A percentile compares a stretch with the other conserved stretches of the same genome.
phyloP scores from a whole-genome alignment of 2,329 filamentous ascomycete genomes.

The Ploettnerulaceae sp. region DNA sequence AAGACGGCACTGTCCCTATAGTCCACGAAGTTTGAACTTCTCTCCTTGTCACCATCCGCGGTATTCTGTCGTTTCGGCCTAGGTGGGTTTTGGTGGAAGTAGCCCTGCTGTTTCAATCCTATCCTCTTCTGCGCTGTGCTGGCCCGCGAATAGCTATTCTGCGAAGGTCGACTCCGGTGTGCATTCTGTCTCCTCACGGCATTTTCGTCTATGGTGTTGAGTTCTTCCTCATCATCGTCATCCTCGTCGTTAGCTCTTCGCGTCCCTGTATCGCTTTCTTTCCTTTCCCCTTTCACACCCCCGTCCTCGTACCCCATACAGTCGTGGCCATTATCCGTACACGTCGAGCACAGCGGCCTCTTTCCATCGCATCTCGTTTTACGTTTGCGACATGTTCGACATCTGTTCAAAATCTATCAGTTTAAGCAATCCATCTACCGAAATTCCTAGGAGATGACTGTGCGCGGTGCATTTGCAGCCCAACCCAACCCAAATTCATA shows the following conservation, averaged over 20 bases:
- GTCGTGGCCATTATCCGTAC: slow-evolving; percentile 63
- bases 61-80: slow-evolving; percentile 5
- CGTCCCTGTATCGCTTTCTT: slow-evolving; percentile 31
- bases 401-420: slow-evolving; percentile 40
- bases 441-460: not conserved
- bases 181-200: slow-evolving; percentile 1
- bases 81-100: slow-evolving; percentile 8
- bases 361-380: slow-evolving; percentile 74
- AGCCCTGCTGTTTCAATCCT: slow-evolving; percentile 9
- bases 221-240: slow-evolving; percentile 21
- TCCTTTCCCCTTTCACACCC: slow-evolving; percentile 18
- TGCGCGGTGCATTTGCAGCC: slow-evolving; percentile 11
- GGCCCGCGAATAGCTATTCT: not conserved
- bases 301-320: slow-evolving; percentile 60
- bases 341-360: slow-evolving; percentile 67
- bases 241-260: slow-evolving; percentile 32
- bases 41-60: not conserved
- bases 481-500: slow-evolving; percentile 15
- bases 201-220: slow-evolving; percentile 4
- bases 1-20: slow-evolving; percentile 26
- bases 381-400: slow-evolving; percentile 68
- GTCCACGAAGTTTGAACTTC: slow-evolving; percentile 6
- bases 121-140: slow-evolving; percentile 7
- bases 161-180: not conserved
- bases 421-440: not conserved